Percentiles rank a stretch among this genome's conserved stretches.
Conservation (phyloP, 2,329 filamentous ascomycete species). For the Incumbomyces lentus region DNA sequence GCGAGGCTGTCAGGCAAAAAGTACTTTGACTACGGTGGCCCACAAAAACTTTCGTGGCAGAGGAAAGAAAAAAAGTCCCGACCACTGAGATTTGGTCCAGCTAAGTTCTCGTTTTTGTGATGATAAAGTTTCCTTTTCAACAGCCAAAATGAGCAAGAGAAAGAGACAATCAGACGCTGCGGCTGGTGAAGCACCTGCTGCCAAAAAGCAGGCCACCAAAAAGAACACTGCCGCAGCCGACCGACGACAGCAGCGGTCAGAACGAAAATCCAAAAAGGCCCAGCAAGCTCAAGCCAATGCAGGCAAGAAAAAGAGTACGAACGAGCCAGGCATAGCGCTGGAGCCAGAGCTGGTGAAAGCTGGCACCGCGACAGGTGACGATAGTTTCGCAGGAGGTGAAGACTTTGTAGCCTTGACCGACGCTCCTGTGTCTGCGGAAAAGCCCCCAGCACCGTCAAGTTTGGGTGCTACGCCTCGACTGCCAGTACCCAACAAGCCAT, state of each 20-base stretch:
- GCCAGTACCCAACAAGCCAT: too few species aligned
- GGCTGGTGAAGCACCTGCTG: slow-evolving; percentile 1
- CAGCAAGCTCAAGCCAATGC: slow-evolving; percentile 10
- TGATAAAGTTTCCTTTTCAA: background rate
- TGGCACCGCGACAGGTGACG: background rate
- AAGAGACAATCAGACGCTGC: slow-evolving; percentile 11
- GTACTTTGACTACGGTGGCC: too few species aligned
- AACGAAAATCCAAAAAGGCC: slow-evolving; percentile 17
- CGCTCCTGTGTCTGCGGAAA: background rate
- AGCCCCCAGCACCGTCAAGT: background rate
- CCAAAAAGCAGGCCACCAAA: slow-evolving; percentile 4
- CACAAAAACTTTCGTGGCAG: too few species aligned
- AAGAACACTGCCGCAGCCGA: slow-evolving; percentile 13
- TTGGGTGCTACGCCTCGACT: too few species aligned
- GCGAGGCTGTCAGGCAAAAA: too few species aligned
- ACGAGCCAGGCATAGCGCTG: background rate
- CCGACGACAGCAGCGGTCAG: slow-evolving; percentile 17
- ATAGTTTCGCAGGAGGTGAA: slow-evolving; percentile 1
- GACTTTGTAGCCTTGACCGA: slow-evolving; percentile 5
- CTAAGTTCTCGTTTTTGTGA: background rate
- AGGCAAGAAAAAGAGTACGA: slow-evolving; percentile 7
- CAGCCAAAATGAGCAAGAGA: slow-evolving; percentile 15
- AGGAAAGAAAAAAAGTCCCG: too few species aligned
- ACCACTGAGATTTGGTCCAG: background rate
- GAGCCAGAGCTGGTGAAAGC: background rate